Conservation (phyloP, 257 asterid species). For the Schizonepeta tenuifolia region DNA sequence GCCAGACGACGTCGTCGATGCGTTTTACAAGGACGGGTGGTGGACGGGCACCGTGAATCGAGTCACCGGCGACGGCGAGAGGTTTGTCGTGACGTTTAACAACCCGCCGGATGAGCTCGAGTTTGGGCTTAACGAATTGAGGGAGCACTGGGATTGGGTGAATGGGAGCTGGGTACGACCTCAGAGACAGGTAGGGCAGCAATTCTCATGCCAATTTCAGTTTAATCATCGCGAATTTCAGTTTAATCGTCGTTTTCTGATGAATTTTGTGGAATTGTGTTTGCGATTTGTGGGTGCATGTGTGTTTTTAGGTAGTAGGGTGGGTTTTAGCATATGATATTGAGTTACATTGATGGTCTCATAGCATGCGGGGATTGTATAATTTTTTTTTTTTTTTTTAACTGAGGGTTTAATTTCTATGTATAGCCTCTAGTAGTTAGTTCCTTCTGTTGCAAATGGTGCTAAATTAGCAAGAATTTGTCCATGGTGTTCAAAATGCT, state of each 20-base stretch:
- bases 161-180: conserved; percentile 61
- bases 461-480: background rate
- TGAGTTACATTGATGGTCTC: conserved; percentile 1
- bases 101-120: conserved; percentile 63
- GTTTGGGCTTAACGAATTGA: conserved; percentile 51
- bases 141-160: conserved; percentile 74
- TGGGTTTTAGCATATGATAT: conserved; percentile 1
- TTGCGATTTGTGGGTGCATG: conserved; percentile 7
- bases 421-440: conserved; percentile 5
- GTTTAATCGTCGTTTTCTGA: background rate
- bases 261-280: background rate
- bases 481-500: background rate
- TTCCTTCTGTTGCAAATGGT: background rate
- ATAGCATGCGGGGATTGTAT: background rate
- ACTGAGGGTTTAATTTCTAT: background rate
- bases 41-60: conserved; percentile 59
- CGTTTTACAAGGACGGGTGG: conserved; percentile 67
- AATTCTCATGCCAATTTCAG: background rate
- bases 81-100: conserved; percentile 48
- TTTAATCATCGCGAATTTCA: background rate
- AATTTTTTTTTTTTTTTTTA: background rate
- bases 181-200: conserved; percentile 48
- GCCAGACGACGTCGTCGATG: conserved; percentile 61
- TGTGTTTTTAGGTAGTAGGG: background rate
- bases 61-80: conserved; percentile 33